Evolutionary conservation across 2,329 filamentous ascomycete genomes (phyloP), one percentile per base, ranked within the genome.

Genomic region (Dactylellina sp.): DNA sequence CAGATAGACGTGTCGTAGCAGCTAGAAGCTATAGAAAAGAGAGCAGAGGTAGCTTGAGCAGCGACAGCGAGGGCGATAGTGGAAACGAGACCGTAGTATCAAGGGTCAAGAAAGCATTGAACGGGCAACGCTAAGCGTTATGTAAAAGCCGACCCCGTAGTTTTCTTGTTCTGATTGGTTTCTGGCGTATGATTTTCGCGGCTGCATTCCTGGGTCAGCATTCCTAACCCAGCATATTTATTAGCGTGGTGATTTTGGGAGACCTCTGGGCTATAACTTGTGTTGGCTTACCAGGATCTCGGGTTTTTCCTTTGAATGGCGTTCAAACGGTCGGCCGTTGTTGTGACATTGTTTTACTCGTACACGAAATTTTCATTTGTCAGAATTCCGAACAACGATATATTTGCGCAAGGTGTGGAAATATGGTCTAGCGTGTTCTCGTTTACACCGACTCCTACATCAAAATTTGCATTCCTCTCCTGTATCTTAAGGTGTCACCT

Each of bases 21-120:
- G 37, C 68, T 35, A 59, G 68, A 18, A 72, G 68, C 53, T 72
- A 72, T 32, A 22, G 68, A 60, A 61, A 72, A 18, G 68, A 72
- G 61, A 72, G 68, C 16, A 56, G 68, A 11, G 68, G 60, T 40
- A 72, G 68, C 25, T 56, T 72, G 60, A 65, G 60, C 60, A 72
- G 68, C 16, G 68, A 72, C 37, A 72, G 68, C 28, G 68, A 72
- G n/a, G 68, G 68, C 5, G 68, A 72, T 14, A 72, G 68, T 22
- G 68, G 68, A 0, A 52, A 52, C 37, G 68, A 72, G 37, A 72
- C 68, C 2, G 68, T 72, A 32, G 63, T 61, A 2, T 72, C 68
- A 24, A 59, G 60, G 16, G 68, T 72, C n/a, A 65, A 53, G 39
- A 72, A 72, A 39, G 68, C 68, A 5, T 18, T 72, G 28, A 72